Conservation (phyloP, 163 green algal genomes). For the Coccomyxa subellipsoidea region DNA sequence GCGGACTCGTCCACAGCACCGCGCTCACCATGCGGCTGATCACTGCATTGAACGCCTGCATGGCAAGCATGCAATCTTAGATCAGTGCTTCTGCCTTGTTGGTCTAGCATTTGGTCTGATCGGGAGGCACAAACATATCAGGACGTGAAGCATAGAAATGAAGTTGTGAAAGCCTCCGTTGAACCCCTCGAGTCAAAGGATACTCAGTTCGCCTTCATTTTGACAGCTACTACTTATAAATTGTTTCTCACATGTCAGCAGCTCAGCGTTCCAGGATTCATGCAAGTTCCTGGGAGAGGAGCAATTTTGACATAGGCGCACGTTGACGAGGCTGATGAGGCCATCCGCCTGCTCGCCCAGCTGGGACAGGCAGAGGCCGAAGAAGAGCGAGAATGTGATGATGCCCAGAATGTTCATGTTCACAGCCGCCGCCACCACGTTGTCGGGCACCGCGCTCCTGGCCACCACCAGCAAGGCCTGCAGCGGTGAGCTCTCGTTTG, state of each 20-base stretch:
- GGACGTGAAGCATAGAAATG: no score
- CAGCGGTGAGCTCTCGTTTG: not conserved
- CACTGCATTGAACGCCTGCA: conserved; percentile 47
- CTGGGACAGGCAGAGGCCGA: conserved; percentile 39
- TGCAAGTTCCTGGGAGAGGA: not conserved
- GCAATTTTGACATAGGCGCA: not conserved
- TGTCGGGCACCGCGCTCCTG: conserved; percentile 51
- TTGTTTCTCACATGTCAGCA: no score
- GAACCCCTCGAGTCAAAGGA: no score
- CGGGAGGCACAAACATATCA: no score
- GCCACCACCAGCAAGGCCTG: conserved; percentile 45
- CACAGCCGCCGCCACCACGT: conserved; percentile 47
- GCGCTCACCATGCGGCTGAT: conserved; percentile 54
- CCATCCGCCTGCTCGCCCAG: conserved; percentile 32
- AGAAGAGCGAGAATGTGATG: conserved; percentile 57
- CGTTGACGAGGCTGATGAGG: conserved; percentile 39
- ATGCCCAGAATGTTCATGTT: conserved; percentile 64
- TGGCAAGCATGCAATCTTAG: no score
- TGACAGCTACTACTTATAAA: no score
- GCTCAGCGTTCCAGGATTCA: no score
- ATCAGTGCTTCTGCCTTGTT: no score
- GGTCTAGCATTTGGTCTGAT: no score
- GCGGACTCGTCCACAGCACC: conserved; percentile 52
- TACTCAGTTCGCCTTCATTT: no score
- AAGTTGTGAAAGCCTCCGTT: no score